Evolutionary conservation across 2,329 filamentous ascomycete species (phyloP), one percentile per base, ranked within the genome.

Genomic region (Fusarium nematophilum): DNA sequence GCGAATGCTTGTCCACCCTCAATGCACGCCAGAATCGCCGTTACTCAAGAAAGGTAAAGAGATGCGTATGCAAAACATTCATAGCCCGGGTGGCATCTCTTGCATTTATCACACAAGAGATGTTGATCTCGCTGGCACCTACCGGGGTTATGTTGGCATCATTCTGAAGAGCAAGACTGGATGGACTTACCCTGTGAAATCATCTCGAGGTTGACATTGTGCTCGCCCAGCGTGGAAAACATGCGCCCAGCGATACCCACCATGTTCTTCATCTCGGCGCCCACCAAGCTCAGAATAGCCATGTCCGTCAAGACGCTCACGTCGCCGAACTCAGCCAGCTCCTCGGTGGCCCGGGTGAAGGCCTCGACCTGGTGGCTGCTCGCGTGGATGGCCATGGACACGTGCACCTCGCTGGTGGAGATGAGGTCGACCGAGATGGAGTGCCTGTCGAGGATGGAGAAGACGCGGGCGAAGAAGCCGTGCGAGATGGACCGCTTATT

Each of bases 61-160:
- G 86, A 79, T 93, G 94, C 15, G 95, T 98, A 75, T 99, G 95
- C 64, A 99, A 83, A 70, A 98, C 92, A 73, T 96, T 98, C 83
- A 99, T 90, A 26, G 95, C 95, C 66, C 95, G 87, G 66, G 93
- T 92, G 17, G 95, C 93, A 72, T 98, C 93, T 64, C 89, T 83
- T 65, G 92, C 92, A 70, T 96, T 92, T 73, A 99, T 96, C 38
- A 99, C 95, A 72, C 95, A 99, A 9, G 93, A 97, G 57, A 99
- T 99, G 76, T 98, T 99, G 78, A 99, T 99, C 81, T 99, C 95
- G 73, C 93, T 97, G 21, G 95, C 95, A 70, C 93, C 93, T 96
- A 60, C 40, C 47, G n/a, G n/a, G n/a, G 65, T 8, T 27, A 13
- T 54, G 39, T 53, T 31, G 63, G 56, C 31, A 47, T 25, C n/a